Percentiles rank a stretch among this genome's conserved stretches.
Conservation (phyloP, 1,139 yeast species). For the Geotrichum reessii region DNA sequence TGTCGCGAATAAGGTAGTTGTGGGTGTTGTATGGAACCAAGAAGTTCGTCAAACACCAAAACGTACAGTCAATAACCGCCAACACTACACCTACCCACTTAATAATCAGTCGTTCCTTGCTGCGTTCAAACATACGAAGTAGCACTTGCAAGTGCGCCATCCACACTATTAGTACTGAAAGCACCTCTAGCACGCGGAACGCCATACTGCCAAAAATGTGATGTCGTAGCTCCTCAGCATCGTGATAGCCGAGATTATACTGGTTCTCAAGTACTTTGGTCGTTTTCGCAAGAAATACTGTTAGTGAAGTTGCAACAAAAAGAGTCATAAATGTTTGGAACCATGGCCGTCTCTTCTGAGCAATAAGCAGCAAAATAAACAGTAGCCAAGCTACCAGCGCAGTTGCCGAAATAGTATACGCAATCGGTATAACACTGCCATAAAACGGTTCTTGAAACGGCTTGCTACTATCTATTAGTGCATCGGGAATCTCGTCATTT, state of each 20-base stretch:
- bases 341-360: slow-evolving; percentile 34
- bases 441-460: slow-evolving; percentile 30
- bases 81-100: slow-evolving; percentile 56
- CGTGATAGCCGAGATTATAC: slow-evolving; percentile 48
- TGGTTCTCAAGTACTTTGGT: slow-evolving; percentile 29
- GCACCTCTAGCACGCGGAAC: slow-evolving; percentile 56
- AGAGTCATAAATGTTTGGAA: slow-evolving; percentile 34
- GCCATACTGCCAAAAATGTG: slow-evolving; percentile 45
- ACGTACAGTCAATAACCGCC: slow-evolving; percentile 38
- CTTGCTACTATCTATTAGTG: slow-evolving; percentile 7
- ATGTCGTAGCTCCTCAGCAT: slow-evolving; percentile 50
- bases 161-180: slow-evolving; percentile 59
- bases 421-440: slow-evolving; percentile 35
- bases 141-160: slow-evolving; percentile 74
- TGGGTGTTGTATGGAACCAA: slow-evolving; percentile 34
- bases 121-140: slow-evolving; percentile 64
- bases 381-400: slow-evolving; percentile 37
- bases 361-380: slow-evolving; percentile 30
- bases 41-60: slow-evolving; percentile 23
- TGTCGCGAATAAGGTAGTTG: slow-evolving; percentile 36
- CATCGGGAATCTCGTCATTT: slow-evolving; percentile 4
- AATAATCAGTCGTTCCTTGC: slow-evolving; percentile 59
- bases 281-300: slow-evolving; percentile 30
- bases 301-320: slow-evolving; percentile 32
- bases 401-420: slow-evolving; percentile 34